Conservation (phyloP, 2,329 filamentous ascomycete species). For the Alternaria brassicicola region DNA sequence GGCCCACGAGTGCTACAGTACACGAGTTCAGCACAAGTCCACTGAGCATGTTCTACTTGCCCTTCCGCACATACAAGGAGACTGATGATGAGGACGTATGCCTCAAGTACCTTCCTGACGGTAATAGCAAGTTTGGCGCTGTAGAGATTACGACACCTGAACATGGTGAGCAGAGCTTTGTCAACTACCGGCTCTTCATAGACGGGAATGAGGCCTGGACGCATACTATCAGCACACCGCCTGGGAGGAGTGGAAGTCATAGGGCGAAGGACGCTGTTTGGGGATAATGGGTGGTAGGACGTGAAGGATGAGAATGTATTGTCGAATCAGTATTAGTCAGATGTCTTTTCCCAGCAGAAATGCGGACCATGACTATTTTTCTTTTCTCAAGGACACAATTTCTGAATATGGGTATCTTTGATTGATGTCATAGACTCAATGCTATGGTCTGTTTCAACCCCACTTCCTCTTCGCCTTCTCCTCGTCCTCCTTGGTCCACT, state of each 20-base stretch:
- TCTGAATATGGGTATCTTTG: not conserved
- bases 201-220: slow-evolving; percentile 83
- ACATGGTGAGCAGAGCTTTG: slow-evolving; percentile 69
- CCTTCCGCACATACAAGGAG: slow-evolving; percentile 81
- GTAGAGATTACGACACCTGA: slow-evolving; percentile 76
- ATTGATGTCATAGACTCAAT: not conserved
- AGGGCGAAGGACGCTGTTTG: slow-evolving; percentile 55
- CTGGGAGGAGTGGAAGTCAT: slow-evolving; percentile 47
- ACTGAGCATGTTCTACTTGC: slow-evolving; percentile 91
- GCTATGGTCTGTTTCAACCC: slow-evolving; percentile 16
- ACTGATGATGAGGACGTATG: slow-evolving; percentile 80
- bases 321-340: not conserved
- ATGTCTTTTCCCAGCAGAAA: not conserved
- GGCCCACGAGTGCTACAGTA: slow-evolving; percentile 60
- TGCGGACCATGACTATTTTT: not conserved
- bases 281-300: slow-evolving; percentile 35
- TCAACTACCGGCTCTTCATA: slow-evolving; percentile 82
- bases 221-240: slow-evolving; percentile 54
- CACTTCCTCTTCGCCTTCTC: slow-evolving; percentile 61
- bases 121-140: slow-evolving; percentile 86
- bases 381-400: not conserved
- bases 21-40: slow-evolving; percentile 94
- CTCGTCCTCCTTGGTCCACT: slow-evolving; percentile 87
- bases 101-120: slow-evolving; percentile 84
- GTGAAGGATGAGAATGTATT: not conserved